Conservation (phyloP, 208 protist species). For the Leishmania major region DNA sequence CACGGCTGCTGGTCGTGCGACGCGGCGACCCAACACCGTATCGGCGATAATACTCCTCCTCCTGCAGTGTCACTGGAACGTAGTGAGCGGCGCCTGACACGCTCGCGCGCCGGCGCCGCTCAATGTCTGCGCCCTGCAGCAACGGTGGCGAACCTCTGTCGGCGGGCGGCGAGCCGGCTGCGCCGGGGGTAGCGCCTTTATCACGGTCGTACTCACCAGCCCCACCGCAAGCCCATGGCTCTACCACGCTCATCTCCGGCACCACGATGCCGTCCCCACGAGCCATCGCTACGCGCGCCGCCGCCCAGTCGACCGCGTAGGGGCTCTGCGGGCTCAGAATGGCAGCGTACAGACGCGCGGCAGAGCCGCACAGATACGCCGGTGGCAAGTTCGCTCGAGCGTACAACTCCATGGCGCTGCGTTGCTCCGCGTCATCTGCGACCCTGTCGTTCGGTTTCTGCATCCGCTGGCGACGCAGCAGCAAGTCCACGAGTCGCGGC, state of each 20-base stretch:
- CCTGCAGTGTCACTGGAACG: constrained; percentile 31
- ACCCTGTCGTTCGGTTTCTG: constrained; percentile 3
- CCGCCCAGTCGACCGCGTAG: constrained; percentile 51
- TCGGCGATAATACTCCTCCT: constrained; percentile 22
- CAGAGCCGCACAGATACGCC: constrained; percentile 11
- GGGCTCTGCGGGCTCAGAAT: constrained; percentile 37
- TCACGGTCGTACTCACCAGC: not conserved
- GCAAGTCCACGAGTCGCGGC: constrained; percentile 16
- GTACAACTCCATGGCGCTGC: not conserved
- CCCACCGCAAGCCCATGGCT: constrained; percentile 20
- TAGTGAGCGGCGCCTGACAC: not conserved
- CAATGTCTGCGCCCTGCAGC: not conserved
- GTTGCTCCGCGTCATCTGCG: not conserved
- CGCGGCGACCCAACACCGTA: constrained; percentile 10
- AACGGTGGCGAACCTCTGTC: not conserved
- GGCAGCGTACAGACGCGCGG: constrained; percentile 37
- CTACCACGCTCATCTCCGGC: constrained; percentile 40
- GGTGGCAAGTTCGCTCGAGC: constrained; percentile 7
- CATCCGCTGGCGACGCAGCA: constrained; percentile 16
- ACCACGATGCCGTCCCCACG: constrained; percentile 49
- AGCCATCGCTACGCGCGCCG: constrained; percentile 27
- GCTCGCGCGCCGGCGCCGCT: constrained; percentile 3
- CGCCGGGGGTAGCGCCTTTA: not conserved
- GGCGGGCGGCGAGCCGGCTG: not conserved
- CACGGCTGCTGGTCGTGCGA: not conserved